A percentile compares a stretch with the other conserved stretches of the same genome.
Evolutionary conservation across 306 rosid species (phyloP).

Genomic region (Dryas alaskensis): DNA sequence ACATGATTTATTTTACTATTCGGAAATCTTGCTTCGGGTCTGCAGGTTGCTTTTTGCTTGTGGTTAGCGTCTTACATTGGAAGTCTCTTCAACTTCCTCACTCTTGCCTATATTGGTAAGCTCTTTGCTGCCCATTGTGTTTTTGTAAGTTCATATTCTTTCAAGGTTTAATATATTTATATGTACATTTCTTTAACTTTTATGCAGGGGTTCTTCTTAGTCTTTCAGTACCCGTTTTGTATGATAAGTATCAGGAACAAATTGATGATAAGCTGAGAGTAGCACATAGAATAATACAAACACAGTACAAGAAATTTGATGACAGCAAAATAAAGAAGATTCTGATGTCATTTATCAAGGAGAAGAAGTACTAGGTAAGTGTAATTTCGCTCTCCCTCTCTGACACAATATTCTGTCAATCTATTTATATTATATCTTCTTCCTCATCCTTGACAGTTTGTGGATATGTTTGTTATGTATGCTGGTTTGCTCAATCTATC

Average conservation of each 20-base stretch:
- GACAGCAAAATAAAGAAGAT: constrained; percentile 56
- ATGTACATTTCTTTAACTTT: constrained; percentile 10
- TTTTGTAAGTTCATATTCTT: constrained; percentile 4
- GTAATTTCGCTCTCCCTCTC: constrained; percentile 22
- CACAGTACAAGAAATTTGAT: constrained; percentile 56
- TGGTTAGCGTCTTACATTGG: constrained; percentile 66
- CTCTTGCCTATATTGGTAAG: constrained; percentile 70
- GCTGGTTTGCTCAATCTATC: neutral
- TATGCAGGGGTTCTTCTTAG: constrained; percentile 71
- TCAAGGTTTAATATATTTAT: neutral
- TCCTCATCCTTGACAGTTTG: neutral
- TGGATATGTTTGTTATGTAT: neutral
- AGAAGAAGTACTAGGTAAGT: constrained; percentile 84
- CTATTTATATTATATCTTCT: neutral
- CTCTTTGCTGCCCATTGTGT: constrained; percentile 17
- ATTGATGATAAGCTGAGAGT: constrained; percentile 54
- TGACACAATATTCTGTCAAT: neutral
- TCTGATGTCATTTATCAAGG: constrained; percentile 54
- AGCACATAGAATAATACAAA: constrained; percentile 41
- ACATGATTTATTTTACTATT: neutral
- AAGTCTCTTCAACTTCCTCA: constrained; percentile 66
- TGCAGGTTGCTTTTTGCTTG: constrained; percentile 66
- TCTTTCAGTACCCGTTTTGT: constrained; percentile 77
- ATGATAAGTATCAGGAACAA: constrained; percentile 79
- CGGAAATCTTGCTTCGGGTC: constrained; percentile 10